A percentile compares a stretch with the other conserved stretches of the same genome.
Conservation (phyloP, 176 grass and related monocot genomes). For the Alloteropsis semialata region DNA sequence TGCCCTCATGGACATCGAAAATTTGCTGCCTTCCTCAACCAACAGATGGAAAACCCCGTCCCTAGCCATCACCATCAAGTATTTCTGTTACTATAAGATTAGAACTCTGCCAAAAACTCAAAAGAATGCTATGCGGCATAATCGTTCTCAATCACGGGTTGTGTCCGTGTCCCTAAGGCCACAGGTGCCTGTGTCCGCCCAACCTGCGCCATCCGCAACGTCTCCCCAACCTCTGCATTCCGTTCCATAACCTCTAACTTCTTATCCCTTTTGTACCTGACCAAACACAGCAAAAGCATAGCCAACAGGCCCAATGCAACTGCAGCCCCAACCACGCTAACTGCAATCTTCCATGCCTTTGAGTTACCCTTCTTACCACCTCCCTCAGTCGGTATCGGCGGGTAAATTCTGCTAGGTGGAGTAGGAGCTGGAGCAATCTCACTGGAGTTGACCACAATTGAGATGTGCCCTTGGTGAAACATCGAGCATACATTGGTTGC, state of each 20-base stretch:
- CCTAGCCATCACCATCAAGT: slow-evolving; percentile 16
- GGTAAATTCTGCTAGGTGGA: slow-evolving; percentile 19
- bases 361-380: slow-evolving; percentile 37
- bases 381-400: background rate
- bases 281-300: slow-evolving; percentile 42
- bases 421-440: slow-evolving; percentile 47
- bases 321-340: slow-evolving; percentile 35
- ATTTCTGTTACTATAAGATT: background rate
- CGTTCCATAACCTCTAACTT: slow-evolving; percentile 67
- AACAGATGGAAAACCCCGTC: slow-evolving; percentile 22
- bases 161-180: slow-evolving; percentile 56
- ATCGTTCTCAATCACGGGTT: slow-evolving; percentile 78
- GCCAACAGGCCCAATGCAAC: slow-evolving; percentile 51
- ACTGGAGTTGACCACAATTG: slow-evolving; percentile 79
- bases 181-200: slow-evolving; percentile 67
- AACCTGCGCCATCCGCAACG: slow-evolving; percentile 66
- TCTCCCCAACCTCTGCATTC: slow-evolving; percentile 58
- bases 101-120: background rate
- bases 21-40: background rate
- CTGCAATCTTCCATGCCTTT: slow-evolving; percentile 74
- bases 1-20: slow-evolving; percentile 6
- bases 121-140: slow-evolving; percentile 40
- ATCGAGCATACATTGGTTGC: slow-evolving; percentile 40
- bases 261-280: slow-evolving; percentile 38
- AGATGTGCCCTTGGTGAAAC: slow-evolving; percentile 66